Base-by-base conservation (phyloP, 805 yeast species). In the Zygoascus biomembranicola region DNA sequence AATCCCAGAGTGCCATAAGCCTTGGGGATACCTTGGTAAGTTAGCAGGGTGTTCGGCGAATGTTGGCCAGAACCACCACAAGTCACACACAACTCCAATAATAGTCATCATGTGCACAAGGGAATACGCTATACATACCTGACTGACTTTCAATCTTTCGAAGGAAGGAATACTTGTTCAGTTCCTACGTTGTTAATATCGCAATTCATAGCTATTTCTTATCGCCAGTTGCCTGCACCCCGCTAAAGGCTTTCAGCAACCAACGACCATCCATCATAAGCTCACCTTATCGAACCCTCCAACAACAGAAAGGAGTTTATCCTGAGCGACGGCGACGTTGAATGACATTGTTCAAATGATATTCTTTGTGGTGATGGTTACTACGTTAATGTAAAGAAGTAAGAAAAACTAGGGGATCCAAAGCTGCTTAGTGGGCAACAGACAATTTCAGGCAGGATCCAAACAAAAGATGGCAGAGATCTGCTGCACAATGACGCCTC, bases 1-100 rank as follows among this genome's bases (percentile, higher is more conserved):
- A 77, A 76, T 26, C 83, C 92, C 52, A 85, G 69, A 19, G 84
- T 85, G 42, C 87, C 85, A 66, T 92, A 94, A 2, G 96, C 84
- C 77, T 90, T 85, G 68, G 98, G 97, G 45, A 72, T 56, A 39
- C 68, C 67, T 57, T 35, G 10, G 39, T 8, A 4, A 35, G 16
- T 35, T 35, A 23, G 28, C 28, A 23, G 28, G 28, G 28, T 23
- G 3, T 23, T 23, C 6, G 28, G 28, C 28, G 28, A 6, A 4
- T 23, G 28, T 6, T 6, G 28, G 28, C 28, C 6, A 3, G 28
- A 23, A 23, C 28, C 6, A 23, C 28, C 6, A 23, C 28, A 23
- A 6, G 28, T 23, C 28, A 3, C 28, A 23, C 28, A 23, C 6
- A 23, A 23, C 28, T 23, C 28, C 28, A 23, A 23, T 23, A 23